phyloP scores from a whole-genome alignment of 2,329 filamentous ascomycete species.

The Phyllosticta ampelicida region DNA sequence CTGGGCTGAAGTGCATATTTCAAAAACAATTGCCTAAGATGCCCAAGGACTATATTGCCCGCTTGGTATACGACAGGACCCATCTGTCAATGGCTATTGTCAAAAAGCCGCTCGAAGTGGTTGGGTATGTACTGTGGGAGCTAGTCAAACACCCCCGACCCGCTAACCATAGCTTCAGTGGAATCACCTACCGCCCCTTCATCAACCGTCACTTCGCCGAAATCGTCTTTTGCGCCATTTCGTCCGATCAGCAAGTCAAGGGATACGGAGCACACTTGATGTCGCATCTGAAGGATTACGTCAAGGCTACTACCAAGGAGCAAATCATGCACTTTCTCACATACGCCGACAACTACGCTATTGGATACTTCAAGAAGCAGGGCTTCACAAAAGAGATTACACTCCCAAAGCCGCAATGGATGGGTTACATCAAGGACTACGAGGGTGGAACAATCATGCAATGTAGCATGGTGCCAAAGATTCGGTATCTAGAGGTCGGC shows the following conservation, averaged over 20 bases:
- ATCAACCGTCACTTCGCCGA: conserved; percentile 87
- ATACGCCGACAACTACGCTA: conserved; percentile 97
- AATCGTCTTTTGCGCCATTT: conserved; percentile 97
- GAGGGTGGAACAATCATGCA: conserved; percentile 99
- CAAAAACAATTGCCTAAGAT: conserved; percentile 98
- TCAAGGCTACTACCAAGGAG: conserved; percentile 78
- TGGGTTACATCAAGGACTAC: conserved; percentile 99
- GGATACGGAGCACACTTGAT: conserved; percentile 96
- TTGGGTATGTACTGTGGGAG: conserved; percentile 40
- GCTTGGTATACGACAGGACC: conserved; percentile 92
- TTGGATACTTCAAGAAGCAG: conserved; percentile 98
- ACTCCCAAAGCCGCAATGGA: conserved; percentile 81
- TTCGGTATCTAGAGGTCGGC: conserved; percentile 85
- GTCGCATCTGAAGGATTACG: conserved; percentile 96
- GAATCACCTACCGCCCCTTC: conserved; percentile 94
- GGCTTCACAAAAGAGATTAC: conserved; percentile 99
- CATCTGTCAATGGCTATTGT: conserved; percentile 96
- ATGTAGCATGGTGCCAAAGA: conserved; percentile 90
- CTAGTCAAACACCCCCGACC: not conserved
- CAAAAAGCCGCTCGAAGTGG: conserved; percentile 91
- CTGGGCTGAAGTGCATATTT: conserved; percentile 93
- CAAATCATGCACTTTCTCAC: conserved; percentile 94
- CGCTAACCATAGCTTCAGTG: conserved; percentile 41
- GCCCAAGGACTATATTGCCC: conserved; percentile 98
- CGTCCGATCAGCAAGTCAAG: conserved; percentile 96